phyloP scores from a whole-genome alignment of 257 asterid genomes.

The Jaltomata sinuosa region DNA sequence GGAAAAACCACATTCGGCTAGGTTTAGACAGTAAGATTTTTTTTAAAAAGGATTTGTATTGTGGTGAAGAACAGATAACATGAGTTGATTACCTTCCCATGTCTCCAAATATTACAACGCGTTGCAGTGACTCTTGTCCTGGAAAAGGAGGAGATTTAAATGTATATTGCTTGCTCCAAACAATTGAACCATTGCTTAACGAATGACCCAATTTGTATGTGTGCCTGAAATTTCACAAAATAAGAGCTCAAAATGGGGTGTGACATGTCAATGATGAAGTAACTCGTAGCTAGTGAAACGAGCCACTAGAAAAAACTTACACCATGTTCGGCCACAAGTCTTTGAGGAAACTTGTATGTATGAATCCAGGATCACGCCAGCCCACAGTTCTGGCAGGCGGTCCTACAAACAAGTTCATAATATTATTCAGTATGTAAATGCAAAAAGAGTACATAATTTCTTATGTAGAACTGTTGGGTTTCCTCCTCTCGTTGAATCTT shows the following conservation, averaged over 20 bases:
- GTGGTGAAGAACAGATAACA: neutral
- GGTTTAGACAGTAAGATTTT: conserved; percentile 34
- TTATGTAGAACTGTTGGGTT: too few relatives aligned
- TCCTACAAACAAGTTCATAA: conserved; percentile 23
- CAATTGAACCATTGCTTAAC: conserved; percentile 39
- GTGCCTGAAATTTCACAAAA: conserved; percentile 33
- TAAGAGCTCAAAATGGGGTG: neutral
- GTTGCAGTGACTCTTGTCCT: conserved; percentile 82
- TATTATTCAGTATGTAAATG: neutral
- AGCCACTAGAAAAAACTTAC: conserved; percentile 14
- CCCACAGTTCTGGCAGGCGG: conserved; percentile 89
- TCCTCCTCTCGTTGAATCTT: too few relatives aligned
- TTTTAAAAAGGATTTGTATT: neutral
- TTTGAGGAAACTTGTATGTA: conserved; percentile 77
- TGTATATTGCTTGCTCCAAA: conserved; percentile 62
- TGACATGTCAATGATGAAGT: neutral
- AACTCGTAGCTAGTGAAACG: neutral
- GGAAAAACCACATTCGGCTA: neutral
- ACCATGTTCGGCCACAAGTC: conserved; percentile 67
- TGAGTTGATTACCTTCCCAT: conserved; percentile 62
- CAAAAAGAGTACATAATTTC: neutral
- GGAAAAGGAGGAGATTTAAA: conserved; percentile 77
- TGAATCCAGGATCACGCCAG: conserved; percentile 95
- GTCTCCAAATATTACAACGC: conserved; percentile 73
- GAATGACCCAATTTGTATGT: conserved; percentile 65